Conservation (phyloP, 1,284 basidiomycete genomes). For the Pisolithus thermaeus region DNA sequence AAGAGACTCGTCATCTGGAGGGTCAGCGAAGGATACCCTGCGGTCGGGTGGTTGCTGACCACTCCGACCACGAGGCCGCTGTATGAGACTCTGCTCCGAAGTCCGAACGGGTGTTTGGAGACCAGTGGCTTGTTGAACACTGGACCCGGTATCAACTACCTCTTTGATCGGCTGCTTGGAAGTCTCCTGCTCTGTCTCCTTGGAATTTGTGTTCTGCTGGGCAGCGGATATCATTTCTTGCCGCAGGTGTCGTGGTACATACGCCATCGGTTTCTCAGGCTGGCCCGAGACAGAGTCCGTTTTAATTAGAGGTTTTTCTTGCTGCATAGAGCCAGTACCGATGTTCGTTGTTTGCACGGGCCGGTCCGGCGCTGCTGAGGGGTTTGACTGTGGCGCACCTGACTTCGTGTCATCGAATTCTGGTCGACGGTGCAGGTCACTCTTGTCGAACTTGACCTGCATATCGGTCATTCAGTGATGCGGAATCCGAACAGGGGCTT, state of each 20-base stretch:
- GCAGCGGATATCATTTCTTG: conserved; percentile 14
- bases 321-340: not conserved
- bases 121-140: conserved; percentile 6
- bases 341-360: not conserved
- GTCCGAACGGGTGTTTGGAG: conserved; percentile 20
- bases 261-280: conserved; percentile 14
- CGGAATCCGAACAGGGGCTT: not conserved
- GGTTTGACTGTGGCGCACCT: not conserved
- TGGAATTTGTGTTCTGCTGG: conserved; percentile 6
- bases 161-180: not conserved
- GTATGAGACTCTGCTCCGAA: conserved; percentile 1
- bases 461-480: not conserved
- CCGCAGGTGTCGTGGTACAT: conserved; percentile 22
- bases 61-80: conserved; percentile 1
- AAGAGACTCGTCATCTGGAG: conserved; percentile 12
- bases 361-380: conserved; percentile 1
- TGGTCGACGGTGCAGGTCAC: conserved; percentile 69
- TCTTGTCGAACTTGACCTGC: conserved; percentile 74
- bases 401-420: conserved; percentile 54
- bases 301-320: conserved; percentile 13
- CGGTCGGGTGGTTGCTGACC: conserved; percentile 10
- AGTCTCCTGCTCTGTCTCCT: not conserved
- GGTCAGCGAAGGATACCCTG: conserved; percentile 8
- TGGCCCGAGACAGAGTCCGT: conserved; percentile 9
- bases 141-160: not conserved